Evolutionary conservation across 129 eudicot species (phyloP).

Genomic region (Apium graveolens): DNA sequence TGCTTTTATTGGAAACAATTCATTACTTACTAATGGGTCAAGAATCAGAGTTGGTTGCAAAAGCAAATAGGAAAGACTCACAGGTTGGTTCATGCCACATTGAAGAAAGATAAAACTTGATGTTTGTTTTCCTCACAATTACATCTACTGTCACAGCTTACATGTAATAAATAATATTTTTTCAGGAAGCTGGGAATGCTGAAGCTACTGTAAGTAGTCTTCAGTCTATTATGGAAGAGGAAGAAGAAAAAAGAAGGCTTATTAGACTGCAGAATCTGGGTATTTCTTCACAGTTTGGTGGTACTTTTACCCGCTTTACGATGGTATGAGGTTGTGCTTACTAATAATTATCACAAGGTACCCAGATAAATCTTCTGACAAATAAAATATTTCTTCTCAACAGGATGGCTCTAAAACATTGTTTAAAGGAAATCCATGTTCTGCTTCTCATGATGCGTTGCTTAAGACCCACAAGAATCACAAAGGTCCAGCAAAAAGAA

Average conservation of each 20-base stretch:
- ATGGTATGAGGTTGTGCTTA: constrained; percentile 42
- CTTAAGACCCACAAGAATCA: constrained; percentile 49
- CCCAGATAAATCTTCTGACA: constrained; percentile 1
- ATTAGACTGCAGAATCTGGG: constrained; percentile 40
- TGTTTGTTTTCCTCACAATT: not conserved
- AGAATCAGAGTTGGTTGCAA: constrained; percentile 68
- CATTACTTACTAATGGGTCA: constrained; percentile 73
- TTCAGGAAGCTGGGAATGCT: constrained; percentile 51
- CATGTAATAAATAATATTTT: constrained; percentile 12
- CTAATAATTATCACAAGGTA: constrained; percentile 7
- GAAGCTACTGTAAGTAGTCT: constrained; percentile 56
- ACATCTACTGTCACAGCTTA: not conserved
- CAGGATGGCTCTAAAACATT: constrained; percentile 92
- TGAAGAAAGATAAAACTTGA: not conserved
- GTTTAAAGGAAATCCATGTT: constrained; percentile 71
- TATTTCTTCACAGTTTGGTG: constrained; percentile 53
- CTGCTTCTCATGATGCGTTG: constrained; percentile 40
- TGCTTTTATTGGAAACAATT: constrained; percentile 79
- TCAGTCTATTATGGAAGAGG: constrained; percentile 70
- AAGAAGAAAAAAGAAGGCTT: constrained; percentile 61
- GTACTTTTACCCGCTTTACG: constrained; percentile 72
- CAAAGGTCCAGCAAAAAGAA: constrained; percentile 66
- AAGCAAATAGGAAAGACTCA: constrained; percentile 38
- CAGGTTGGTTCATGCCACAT: constrained; percentile 37
- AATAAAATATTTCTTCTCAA: constrained; percentile 17